A percentile compares a stretch with the other conserved stretches of the same genome.
Conservation (phyloP, 202 grass and related monocot genomes). For the Brachypodium distachyon region DNA sequence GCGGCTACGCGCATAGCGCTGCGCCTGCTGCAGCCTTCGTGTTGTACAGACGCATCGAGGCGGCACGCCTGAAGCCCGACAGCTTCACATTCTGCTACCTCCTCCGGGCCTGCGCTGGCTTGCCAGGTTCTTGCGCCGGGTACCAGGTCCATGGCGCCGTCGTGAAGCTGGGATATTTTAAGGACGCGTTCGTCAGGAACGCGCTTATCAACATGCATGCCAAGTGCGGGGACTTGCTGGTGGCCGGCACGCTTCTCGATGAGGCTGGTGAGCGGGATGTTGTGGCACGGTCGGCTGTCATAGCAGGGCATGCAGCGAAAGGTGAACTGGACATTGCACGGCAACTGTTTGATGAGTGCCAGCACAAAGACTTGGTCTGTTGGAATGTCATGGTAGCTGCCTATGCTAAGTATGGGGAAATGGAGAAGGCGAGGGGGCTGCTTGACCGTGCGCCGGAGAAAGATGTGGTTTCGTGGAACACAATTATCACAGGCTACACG, state of each 20-base stretch:
- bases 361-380: constrained; percentile 15
- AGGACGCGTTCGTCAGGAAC: constrained; percentile 18
- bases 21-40: background rate
- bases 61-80: background rate
- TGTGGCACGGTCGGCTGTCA: constrained; percentile 25
- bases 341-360: constrained; percentile 20
- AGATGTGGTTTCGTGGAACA: constrained; percentile 56
- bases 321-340: constrained; percentile 16
- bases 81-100: constrained; percentile 36
- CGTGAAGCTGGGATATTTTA: constrained; percentile 18
- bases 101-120: background rate
- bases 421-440: constrained; percentile 30
- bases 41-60: background rate
- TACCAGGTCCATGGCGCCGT: constrained; percentile 11
- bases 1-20: constrained; percentile 7
- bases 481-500: constrained; percentile 40
- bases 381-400: constrained; percentile 44
- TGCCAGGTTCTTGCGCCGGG: background rate
- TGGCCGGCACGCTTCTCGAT: constrained; percentile 1
- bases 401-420: constrained; percentile 42
- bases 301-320: constrained; percentile 21
- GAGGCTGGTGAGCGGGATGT: constrained; percentile 20
- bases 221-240: constrained; percentile 22
- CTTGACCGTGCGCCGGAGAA: constrained; percentile 36
- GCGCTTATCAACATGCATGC: constrained; percentile 40